phyloP scores from a whole-genome alignment of 208 protist species.

The Tritrichomonas musculus region DNA sequence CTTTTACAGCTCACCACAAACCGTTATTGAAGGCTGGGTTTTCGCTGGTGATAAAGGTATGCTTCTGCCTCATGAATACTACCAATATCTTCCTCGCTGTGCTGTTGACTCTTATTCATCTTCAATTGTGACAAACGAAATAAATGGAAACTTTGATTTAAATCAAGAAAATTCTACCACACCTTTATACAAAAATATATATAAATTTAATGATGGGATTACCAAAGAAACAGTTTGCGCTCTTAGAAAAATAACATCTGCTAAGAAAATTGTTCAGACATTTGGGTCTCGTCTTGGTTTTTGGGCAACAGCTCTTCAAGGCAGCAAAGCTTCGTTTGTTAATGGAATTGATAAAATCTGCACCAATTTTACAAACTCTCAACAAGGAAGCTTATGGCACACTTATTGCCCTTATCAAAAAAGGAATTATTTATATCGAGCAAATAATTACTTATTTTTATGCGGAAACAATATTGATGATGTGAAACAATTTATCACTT shows the following conservation, averaged over 20 bases:
- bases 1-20: neutral
- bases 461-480: neutral
- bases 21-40: neutral
- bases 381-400: neutral
- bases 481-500: neutral
- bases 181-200: too few relatives aligned
- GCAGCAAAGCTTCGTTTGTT: neutral
- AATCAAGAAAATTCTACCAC: too few relatives aligned
- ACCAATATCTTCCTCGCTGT: neutral
- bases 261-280: neutral
- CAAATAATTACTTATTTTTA: neutral
- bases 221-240: neutral
- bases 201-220: neutral
- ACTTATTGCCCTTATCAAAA: neutral
- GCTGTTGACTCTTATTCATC: neutral
- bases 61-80: neutral
- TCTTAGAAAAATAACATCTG: neutral
- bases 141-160: too few relatives aligned
- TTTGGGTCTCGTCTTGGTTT: neutral
- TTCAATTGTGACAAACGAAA: neutral
- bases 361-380: neutral
- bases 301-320: neutral
- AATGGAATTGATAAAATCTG: neutral
- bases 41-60: neutral
- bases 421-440: neutral